Percentiles rank a stretch among this genome's conserved stretches.
These are phyloP conservation scores for Lepidopterella palustris DNA, from an alignment of 495 filamentous ascomycete genomes.

Conservation along the genomic window DNA sequence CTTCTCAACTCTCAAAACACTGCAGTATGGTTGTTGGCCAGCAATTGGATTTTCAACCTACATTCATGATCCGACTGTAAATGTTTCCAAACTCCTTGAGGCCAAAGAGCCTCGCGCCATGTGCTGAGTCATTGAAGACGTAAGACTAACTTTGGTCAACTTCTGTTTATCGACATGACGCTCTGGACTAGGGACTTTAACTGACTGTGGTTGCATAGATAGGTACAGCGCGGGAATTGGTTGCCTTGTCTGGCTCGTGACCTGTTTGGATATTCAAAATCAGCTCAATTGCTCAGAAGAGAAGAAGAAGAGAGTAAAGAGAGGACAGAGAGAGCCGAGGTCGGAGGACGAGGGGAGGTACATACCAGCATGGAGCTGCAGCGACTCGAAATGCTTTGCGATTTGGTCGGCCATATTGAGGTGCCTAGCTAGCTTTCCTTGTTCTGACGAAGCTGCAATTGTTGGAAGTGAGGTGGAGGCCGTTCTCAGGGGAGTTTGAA, in stretches of 20 bases:
- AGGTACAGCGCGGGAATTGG: slow-evolving; percentile 86
- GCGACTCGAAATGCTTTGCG: slow-evolving; percentile 68
- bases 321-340: too few relatives aligned
- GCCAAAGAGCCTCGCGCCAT: slow-evolving; percentile 91
- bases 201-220: slow-evolving; percentile 90
- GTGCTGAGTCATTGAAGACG: slow-evolving; percentile 93
- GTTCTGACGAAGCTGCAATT: background rate
- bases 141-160: slow-evolving; percentile 54
- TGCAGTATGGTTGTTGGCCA: background rate
- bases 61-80: slow-evolving; percentile 96
- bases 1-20: too few relatives aligned
- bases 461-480: background rate
- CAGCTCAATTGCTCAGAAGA: slow-evolving; percentile 7
- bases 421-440: background rate
- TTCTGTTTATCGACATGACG: slow-evolving; percentile 2
- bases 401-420: slow-evolving; percentile 25
- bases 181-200: background rate
- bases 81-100: slow-evolving; percentile 99
- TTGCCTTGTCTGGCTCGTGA: slow-evolving; percentile 75
- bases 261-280: slow-evolving; percentile 38
- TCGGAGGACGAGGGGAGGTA: too few relatives aligned
- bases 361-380: slow-evolving; percentile 91
- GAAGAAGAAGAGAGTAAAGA: background rate
- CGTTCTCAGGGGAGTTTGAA: background rate
- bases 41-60: slow-evolving; percentile 26